Percentiles rank a stretch among this genome's conserved stretches.
Evolutionary conservation across 2,329 filamentous ascomycete genomes (phyloP).

Genomic region (Stachybotrys elegans): DNA sequence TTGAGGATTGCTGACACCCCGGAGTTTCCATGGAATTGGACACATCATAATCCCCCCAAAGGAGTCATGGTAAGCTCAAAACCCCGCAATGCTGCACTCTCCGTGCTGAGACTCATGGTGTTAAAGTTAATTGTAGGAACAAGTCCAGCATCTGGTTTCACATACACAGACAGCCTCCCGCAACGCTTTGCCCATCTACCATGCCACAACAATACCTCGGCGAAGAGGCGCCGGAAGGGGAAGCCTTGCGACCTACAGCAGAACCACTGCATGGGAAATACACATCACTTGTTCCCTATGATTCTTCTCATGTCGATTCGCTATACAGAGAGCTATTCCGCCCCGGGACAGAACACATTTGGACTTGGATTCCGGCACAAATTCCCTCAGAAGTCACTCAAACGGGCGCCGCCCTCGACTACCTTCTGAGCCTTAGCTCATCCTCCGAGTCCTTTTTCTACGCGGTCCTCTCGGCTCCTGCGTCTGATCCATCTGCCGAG

Average conservation of each 20-base stretch:
- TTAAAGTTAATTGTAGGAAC: no score
- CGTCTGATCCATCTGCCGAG: conserved; percentile 18
- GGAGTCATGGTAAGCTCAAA: no score
- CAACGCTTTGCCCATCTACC: no score
- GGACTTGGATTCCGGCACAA: conserved; percentile 25
- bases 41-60: no score
- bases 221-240: no score
- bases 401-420: background rate
- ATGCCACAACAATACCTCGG: no score
- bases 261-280: conserved; percentile 21
- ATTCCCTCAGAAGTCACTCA: background rate
- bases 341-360: conserved; percentile 21
- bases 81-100: no score
- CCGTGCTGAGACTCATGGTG: no score
- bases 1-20: no score
- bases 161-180: no score
- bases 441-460: conserved; percentile 36
- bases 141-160: no score
- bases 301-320: conserved; percentile 17
- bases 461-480: conserved; percentile 32
- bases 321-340: conserved; percentile 28
- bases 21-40: no score
- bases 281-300: conserved; percentile 24
- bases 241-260: conserved; percentile 9
- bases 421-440: conserved; percentile 14